Conservation (phyloP, 2,329 filamentous ascomycete genomes). For the Paracoccidioides lutzii region DNA sequence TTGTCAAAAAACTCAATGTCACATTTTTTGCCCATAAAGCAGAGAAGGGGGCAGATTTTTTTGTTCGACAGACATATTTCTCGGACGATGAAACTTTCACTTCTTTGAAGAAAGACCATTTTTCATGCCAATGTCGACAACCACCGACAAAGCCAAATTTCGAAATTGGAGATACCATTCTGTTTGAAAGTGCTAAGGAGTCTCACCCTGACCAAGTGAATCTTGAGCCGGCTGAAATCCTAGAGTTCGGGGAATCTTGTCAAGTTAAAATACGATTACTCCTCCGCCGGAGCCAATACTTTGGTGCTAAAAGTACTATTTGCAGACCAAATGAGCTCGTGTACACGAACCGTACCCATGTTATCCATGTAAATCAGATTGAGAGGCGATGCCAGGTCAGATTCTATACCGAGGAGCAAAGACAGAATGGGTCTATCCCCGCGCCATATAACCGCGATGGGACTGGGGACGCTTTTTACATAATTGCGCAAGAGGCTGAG, state of each 20-base stretch:
- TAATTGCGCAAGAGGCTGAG: conserved; percentile 36
- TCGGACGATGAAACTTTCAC: conserved; percentile 49
- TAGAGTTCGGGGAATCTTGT: conserved; percentile 19
- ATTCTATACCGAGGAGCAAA: conserved; percentile 35
- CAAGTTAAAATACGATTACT: conserved; percentile 41
- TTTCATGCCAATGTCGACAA: conserved; percentile 37
- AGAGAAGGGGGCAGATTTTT: conserved; percentile 38
- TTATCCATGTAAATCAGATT: conserved; percentile 32
- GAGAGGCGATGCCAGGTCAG: conserved; percentile 48
- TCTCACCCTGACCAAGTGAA: conserved; percentile 14
- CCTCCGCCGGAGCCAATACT: conserved; percentile 33
- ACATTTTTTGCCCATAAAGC: conserved; percentile 42
- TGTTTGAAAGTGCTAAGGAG: conserved; percentile 25
- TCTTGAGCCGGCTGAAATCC: conserved; percentile 51
- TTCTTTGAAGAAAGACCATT: conserved; percentile 43
- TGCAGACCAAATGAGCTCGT: conserved; percentile 41
- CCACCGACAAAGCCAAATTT: conserved; percentile 20
- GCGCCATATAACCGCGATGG: conserved; percentile 54
- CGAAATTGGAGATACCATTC: conserved; percentile 47
- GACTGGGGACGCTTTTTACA: conserved; percentile 52
- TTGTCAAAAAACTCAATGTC: conserved; percentile 46
- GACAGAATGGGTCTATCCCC: conserved; percentile 31
- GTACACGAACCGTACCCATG: conserved; percentile 34
- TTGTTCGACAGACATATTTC: conserved; percentile 59
- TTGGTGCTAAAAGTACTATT: conserved; percentile 23